Evolutionary conservation across 2,329 filamentous ascomycete species (phyloP).

Genomic region (Cryphonectria carpinicola): DNA sequence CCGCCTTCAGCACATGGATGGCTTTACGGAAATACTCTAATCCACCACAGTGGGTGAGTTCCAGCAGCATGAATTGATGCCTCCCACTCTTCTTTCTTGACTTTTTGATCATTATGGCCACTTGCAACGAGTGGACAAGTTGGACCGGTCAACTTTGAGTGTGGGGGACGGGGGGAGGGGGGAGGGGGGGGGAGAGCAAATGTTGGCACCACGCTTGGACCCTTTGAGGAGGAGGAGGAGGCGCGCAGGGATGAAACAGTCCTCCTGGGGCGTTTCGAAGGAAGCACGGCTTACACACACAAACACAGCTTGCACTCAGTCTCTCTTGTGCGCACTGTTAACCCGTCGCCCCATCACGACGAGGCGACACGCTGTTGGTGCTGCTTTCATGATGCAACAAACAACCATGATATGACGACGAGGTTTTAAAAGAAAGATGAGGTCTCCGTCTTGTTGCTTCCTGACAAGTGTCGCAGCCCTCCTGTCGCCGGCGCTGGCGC

Average conservation of each 20-base stretch:
- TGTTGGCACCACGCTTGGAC: not conserved
- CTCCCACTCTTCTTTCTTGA: too few species aligned
- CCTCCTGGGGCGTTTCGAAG: not conserved
- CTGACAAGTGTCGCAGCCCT: constrained; percentile 16
- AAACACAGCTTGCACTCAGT: not conserved
- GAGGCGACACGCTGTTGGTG: not conserved
- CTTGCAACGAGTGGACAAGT: not conserved
- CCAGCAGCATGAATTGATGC: not conserved
- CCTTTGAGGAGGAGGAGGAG: not conserved
- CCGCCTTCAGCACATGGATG: not conserved
- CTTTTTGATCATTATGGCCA: not conserved
- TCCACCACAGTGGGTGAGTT: not conserved
- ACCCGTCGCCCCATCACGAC: not conserved
- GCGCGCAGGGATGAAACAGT: not conserved
- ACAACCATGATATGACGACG: constrained; percentile 10
- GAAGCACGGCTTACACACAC: not conserved
- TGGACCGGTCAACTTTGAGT: too few species aligned
- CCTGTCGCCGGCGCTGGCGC: constrained; percentile 17
- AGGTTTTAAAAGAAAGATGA: constrained; percentile 10
- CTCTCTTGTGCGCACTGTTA: not conserved
- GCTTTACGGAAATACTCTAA: too few species aligned
- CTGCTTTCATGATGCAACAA: not conserved
- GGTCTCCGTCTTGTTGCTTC: not conserved
- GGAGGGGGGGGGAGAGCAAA: not conserved
- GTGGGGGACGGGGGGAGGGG: too few species aligned